These are phyloP conservation scores for Wickerhamomyces canadensis DNA, from an alignment of 805 yeast genomes.

Conservation along the genomic window DNA sequence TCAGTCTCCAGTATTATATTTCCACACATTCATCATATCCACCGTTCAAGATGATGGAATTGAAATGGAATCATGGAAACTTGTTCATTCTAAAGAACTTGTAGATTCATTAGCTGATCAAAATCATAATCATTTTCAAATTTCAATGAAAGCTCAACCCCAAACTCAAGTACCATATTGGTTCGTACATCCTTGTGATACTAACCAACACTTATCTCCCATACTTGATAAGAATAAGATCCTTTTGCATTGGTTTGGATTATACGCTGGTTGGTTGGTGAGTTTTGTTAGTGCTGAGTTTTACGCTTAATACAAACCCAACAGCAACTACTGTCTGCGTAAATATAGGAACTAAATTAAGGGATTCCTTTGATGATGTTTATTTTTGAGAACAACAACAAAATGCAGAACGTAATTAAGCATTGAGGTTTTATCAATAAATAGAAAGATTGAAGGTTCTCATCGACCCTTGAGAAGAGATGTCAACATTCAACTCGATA, in stretches of 20 bases:
- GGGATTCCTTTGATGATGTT: too few relatives aligned
- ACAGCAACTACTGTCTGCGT: too few relatives aligned
- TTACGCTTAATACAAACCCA: too few relatives aligned
- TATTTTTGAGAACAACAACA: background rate
- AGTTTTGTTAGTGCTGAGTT: slow-evolving; percentile 6
- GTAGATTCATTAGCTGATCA: background rate
- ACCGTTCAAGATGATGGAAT: background rate
- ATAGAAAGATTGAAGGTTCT: too few relatives aligned
- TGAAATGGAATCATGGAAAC: background rate
- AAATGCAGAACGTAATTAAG: background rate
- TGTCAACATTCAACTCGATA: slow-evolving; percentile 56
- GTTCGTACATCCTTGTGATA: slow-evolving; percentile 39
- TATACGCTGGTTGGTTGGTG: slow-evolving; percentile 12
- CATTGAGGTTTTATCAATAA: too few relatives aligned
- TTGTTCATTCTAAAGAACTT: background rate
- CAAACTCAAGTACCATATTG: slow-evolving; percentile 12
- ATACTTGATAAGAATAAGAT: slow-evolving; percentile 15
- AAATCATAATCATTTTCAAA: background rate
- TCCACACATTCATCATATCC: background rate
- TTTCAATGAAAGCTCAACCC: slow-evolving; percentile 9
- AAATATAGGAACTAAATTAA: too few relatives aligned
- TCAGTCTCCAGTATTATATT: background rate
- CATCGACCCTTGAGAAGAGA: too few relatives aligned
- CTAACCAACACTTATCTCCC: slow-evolving; percentile 24
- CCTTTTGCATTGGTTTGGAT: slow-evolving; percentile 26